Evolutionary conservation across 129 eudicot genomes (phyloP), one percentile per base, ranked within the genome.

Genomic region (Apium graveolens): DNA sequence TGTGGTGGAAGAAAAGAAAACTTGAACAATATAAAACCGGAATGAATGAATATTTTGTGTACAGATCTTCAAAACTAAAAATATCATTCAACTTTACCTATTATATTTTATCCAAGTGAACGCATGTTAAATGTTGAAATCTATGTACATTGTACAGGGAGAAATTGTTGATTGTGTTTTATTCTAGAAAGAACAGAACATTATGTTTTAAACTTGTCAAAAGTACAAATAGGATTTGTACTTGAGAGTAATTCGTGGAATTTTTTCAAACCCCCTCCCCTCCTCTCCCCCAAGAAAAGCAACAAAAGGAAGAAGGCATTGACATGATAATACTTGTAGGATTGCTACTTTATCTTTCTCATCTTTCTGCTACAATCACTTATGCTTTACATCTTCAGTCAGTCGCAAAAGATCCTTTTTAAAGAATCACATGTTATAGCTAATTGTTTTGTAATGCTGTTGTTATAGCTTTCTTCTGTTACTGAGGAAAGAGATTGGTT

Each of bases 401-500:
- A 46, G 11, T 34, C 70, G 32, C 76, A 73, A 62, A 72, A 38
- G 53, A 9, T 43, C n/a, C n/a, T 24, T 27, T 73, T 29, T n/a
- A 42, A 42, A 11, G 27, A 74, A 74, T 45, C 48, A 41, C 7
- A 42, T 72, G 5, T 72, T 39, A 20, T 27, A 41, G 51, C 24
- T 72, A n/a, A 72, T 72, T 27, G 46, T 49, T 42, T 20, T 29
- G 42, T 35, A 27, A 34, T 69, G 49, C 45, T 60, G 57, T 20
- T 53, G 62, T 55, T 89, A 89, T 87, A 95, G 97, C 88, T 95
- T 78, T 77, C 90, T 79, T 87, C 93, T 71, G 84, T 86, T 81
- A 86, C 86, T 1, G 91, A 86, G 82, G 99, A 95, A 88, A 90
- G 92, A 75, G 91, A 95, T 78, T 84, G 81, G 76, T 80, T 95